Evolutionary conservation across 2,329 filamentous ascomycete species (phyloP).

Genomic region (Nemania diffusa): DNA sequence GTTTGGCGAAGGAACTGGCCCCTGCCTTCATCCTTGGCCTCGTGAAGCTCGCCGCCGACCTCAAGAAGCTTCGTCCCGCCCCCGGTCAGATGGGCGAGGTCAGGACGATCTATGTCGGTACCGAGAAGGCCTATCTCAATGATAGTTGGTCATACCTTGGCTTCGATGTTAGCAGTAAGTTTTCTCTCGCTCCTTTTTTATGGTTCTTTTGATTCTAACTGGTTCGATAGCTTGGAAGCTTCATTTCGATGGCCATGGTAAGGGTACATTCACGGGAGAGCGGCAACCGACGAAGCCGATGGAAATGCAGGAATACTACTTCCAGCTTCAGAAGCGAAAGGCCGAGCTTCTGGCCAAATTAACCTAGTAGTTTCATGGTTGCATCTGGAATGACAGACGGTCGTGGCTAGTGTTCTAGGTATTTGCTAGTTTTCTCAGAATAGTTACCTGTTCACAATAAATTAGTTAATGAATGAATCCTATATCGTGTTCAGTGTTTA

Average conservation of each 20-base stretch:
- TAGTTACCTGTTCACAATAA: not conserved
- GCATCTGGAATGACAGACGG: not conserved
- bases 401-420: not conserved
- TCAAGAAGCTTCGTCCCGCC: constrained; percentile 58
- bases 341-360: constrained; percentile 38
- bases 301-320: constrained; percentile 51
- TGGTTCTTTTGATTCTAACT: constrained; percentile 41
- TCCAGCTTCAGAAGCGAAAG: constrained; percentile 50
- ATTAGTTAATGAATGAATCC: constrained; percentile 1
- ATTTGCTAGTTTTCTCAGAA: not conserved
- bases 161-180: constrained; percentile 59
- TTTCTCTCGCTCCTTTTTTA: not conserved
- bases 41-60: constrained; percentile 55
- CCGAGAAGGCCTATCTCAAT: constrained; percentile 57
- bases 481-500: not conserved
- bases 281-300: constrained; percentile 38
- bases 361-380: not conserved
- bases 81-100: constrained; percentile 58
- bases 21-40: constrained; percentile 55
- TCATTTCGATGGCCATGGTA: constrained; percentile 54
- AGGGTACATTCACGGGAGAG: constrained; percentile 50
- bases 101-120: constrained; percentile 56
- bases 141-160: constrained; percentile 60
- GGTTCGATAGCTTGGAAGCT: constrained; percentile 50
- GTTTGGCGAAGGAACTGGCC: constrained; percentile 55